Conservation (phyloP, 2,329 filamentous ascomycete genomes). For the Juglanconis sp. region DNA sequence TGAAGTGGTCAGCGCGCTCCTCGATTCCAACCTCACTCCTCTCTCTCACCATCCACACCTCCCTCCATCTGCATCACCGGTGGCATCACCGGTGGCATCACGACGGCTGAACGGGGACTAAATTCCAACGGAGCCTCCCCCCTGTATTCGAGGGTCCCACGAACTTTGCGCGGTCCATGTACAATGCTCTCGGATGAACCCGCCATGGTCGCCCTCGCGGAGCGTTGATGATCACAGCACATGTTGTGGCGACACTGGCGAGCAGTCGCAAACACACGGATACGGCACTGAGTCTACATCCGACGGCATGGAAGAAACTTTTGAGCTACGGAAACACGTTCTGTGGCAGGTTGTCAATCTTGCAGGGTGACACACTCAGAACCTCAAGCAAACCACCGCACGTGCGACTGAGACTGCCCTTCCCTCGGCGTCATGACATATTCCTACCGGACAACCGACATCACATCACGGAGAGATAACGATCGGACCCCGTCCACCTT, state of each 20-base stretch:
- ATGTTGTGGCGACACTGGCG: background rate
- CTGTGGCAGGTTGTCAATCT: constrained; percentile 1
- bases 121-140: no score
- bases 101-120: no score
- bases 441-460: background rate
- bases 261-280: background rate
- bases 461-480: background rate
- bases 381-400: constrained; percentile 14
- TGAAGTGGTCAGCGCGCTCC: no score
- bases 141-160: background rate
- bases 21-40: no score
- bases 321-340: constrained; percentile 5
- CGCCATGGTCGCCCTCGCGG: background rate
- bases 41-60: no score
- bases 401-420: background rate
- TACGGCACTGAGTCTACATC: background rate
- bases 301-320: background rate
- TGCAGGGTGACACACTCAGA: background rate
- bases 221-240: background rate
- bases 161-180: background rate
- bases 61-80: no score
- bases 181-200: background rate
- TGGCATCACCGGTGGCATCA: no score
- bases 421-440: background rate
- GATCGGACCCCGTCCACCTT: no score